Evolutionary conservation across 2,329 filamentous ascomycete species (phyloP).

Genomic region (Beauveria caledonica): DNA sequence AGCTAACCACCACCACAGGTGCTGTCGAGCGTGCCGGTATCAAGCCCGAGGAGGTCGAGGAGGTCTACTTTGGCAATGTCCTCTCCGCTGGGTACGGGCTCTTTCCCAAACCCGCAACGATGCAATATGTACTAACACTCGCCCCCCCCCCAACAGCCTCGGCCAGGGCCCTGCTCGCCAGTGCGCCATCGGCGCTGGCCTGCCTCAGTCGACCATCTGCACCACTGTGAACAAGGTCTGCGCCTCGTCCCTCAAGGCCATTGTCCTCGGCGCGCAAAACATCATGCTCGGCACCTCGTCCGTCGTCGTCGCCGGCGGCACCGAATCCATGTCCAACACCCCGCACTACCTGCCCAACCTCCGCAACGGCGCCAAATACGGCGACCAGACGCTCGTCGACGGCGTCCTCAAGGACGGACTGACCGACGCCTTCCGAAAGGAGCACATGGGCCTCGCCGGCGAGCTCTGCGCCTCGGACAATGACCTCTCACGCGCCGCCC

Average conservation of each 20-base stretch:
- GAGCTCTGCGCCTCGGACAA: conserved; percentile 90
- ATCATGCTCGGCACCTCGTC: conserved; percentile 95
- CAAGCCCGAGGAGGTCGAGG: conserved; percentile 83
- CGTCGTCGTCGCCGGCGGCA: conserved; percentile 86
- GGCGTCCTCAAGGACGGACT: conserved; percentile 91
- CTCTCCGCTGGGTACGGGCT: conserved; percentile 77
- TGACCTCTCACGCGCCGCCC: conserved; percentile 69
- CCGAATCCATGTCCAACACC: conserved; percentile 97
- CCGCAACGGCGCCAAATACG: conserved; percentile 86
- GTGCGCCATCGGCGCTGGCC: conserved; percentile 82
- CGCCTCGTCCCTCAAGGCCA: conserved; percentile 87
- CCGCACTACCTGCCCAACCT: conserved; percentile 91
- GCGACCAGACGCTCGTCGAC: conserved; percentile 80
- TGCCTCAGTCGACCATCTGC: conserved; percentile 68
- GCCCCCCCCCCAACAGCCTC: conserved; percentile 46
- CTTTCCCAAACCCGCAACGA: not conserved
- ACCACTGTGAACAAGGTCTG: conserved; percentile 99
- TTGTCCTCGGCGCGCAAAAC: conserved; percentile 90
- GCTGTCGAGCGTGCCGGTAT: conserved; percentile 83
- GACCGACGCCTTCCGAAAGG: conserved; percentile 88
- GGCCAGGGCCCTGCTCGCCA: conserved; percentile 95
- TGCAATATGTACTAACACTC: not conserved
- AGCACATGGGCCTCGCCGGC: conserved; percentile 90
- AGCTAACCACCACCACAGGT: conserved; percentile 31
- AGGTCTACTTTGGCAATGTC: conserved; percentile 98